Percentiles rank a stretch among this genome's conserved stretches.
phyloP scores from a whole-genome alignment of 352 stramenopile species.

The Phytophthora europaea region DNA sequence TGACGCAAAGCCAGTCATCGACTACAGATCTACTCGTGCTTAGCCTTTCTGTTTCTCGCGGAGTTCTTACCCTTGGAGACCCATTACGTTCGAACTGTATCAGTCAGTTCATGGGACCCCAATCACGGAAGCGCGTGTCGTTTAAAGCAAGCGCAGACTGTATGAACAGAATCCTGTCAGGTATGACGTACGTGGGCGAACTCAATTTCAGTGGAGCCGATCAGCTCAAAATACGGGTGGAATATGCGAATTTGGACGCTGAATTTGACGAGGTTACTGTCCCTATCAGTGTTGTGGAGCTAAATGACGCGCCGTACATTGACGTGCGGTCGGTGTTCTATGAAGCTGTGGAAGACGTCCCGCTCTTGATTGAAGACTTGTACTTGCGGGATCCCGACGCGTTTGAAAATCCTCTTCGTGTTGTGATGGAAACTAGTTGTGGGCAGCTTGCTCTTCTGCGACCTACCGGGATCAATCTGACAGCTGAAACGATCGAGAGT shows the following conservation, averaged over 20 bases:
- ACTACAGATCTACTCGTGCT: slow-evolving; percentile 31
- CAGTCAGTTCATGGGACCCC: slow-evolving; percentile 15
- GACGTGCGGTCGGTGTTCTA: slow-evolving; percentile 45
- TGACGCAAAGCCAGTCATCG: neutral
- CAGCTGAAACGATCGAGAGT: slow-evolving; percentile 16
- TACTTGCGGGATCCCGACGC: slow-evolving; percentile 60
- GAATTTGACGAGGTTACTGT: slow-evolving; percentile 45
- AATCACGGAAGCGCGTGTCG: slow-evolving; percentile 7
- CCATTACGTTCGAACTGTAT: slow-evolving; percentile 38
- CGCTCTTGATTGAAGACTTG: slow-evolving; percentile 58
- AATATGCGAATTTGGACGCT: slow-evolving; percentile 8
- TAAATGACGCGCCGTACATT: slow-evolving; percentile 84
- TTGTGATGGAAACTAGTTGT: slow-evolving; percentile 43
- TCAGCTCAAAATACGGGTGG: slow-evolving; percentile 45
- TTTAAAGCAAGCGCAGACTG: slow-evolving; percentile 49
- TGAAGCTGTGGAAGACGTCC: slow-evolving; percentile 62
- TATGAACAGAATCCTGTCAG: slow-evolving; percentile 48
- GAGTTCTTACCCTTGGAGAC: slow-evolving; percentile 35
- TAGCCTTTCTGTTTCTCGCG: slow-evolving; percentile 45
- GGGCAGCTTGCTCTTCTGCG: slow-evolving; percentile 54
- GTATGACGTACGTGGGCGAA: slow-evolving; percentile 50
- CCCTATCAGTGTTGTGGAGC: slow-evolving; percentile 54
- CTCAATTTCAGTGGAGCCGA: slow-evolving; percentile 61
- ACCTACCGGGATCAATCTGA: slow-evolving; percentile 20
- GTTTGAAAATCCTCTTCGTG: slow-evolving; percentile 22